Evolutionary conservation across 1,284 basidiomycete genomes (phyloP), one percentile per base, ranked within the genome.

Genomic region (Boletus coffeatus): DNA sequence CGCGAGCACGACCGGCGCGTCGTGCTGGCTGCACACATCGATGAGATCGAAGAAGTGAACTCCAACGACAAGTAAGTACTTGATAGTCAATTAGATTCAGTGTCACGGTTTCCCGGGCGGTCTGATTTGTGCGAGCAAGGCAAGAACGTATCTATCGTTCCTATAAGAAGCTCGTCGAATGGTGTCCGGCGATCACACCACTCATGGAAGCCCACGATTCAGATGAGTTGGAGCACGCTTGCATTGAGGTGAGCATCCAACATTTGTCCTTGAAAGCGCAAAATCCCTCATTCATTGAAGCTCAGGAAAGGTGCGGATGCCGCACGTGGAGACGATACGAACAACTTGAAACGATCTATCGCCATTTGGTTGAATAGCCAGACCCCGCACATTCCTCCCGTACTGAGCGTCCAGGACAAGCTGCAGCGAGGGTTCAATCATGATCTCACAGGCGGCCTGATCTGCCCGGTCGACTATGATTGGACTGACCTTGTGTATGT

Each of bases 391-490:
- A 64, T 67, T 2, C 16, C n/a, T 1, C 65, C 63, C 2, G 61
- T 62, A 6, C 41, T 73, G 7, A 13, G 11, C 2, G 3, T 34
- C 3, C 14, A 34, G 0, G n/a, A 57, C 1, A 53, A 68, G 13
- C 7, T 14, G 10, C 59, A 67, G 10, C 58, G 67, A 41, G 72
- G 75, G 0, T 65, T 75, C n/a, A n/a, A 64, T 13, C 65, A 75
- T 32, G 62, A 73, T 37, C 16, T 62, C 11, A 73, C 71, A 10
- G 74, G 72, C 2, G 7, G 48, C 2, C 67, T 75, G 1, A 53
- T 76, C 0, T 73, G 70, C 34, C 75, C 70, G 0, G 67, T 69
- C 2, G 66, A 71, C 21, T 68, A 67, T 32, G 56, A 76, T 41
- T 76, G 74, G 73, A 52, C 62, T 29, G 65, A 73, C 36, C 1